Evolutionary conservation across 768 basidiomycete genomes (phyloP).

Genomic region (Amanita jacksonii): DNA sequence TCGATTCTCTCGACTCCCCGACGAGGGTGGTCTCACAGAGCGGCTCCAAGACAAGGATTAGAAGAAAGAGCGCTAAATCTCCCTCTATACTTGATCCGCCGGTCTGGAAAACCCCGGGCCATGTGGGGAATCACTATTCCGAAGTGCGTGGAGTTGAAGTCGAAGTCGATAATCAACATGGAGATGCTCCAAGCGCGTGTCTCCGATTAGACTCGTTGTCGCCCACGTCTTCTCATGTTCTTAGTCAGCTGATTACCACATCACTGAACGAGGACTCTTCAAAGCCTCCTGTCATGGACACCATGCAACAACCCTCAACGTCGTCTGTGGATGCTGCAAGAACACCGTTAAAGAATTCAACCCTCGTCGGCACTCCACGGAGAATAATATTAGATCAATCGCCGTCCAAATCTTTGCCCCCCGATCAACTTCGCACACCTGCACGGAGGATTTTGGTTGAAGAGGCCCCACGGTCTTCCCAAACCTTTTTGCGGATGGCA

Average conservation of each 20-base stretch:
- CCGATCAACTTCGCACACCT: conserved; percentile 42
- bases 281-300: conserved; percentile 9
- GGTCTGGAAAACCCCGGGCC: too few relatives aligned
- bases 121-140: too few relatives aligned
- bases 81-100: neutral
- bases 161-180: neutral
- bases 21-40: neutral
- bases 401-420: conserved; percentile 24
- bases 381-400: conserved; percentile 19
- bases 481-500: conserved; percentile 31
- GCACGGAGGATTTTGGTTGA: conserved; percentile 55
- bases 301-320: conserved; percentile 4
- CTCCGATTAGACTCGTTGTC: conserved; percentile 49
- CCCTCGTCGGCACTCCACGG: conserved; percentile 17
- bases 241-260: conserved; percentile 15
- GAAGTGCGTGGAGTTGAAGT: too few relatives aligned
- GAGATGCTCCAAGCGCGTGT: conserved; percentile 7
- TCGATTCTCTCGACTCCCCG: neutral
- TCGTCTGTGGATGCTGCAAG: conserved; percentile 7
- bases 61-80: neutral
- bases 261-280: conserved; percentile 3
- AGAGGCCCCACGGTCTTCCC: conserved; percentile 38
- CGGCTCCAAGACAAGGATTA: neutral
- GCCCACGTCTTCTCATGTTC: conserved; percentile 37
- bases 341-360: conserved; percentile 7